Conservation (phyloP, 2,329 filamentous ascomycete species). For the Emericellopsis atlantica region DNA sequence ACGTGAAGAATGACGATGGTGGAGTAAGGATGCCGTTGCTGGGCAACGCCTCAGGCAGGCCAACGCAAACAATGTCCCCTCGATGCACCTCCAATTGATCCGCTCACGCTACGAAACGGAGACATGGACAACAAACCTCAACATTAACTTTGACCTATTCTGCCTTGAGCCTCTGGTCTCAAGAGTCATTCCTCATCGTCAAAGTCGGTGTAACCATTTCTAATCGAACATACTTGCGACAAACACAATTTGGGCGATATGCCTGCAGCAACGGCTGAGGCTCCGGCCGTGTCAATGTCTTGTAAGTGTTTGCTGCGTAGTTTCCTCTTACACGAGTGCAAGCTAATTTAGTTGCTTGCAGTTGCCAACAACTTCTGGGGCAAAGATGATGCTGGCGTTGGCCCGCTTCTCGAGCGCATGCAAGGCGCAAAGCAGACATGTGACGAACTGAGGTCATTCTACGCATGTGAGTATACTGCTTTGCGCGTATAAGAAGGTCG, state of each 20-base stretch:
- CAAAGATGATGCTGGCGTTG: slow-evolving; percentile 93
- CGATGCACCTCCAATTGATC: too few relatives aligned
- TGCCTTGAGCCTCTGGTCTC: too few relatives aligned
- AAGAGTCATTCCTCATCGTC: too few relatives aligned
- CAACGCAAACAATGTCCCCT: too few relatives aligned
- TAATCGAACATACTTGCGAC: too few relatives aligned
- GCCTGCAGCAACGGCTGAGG: slow-evolving; percentile 48
- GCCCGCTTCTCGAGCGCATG: slow-evolving; percentile 87
- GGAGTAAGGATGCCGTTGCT: too few relatives aligned
- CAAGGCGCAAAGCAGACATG: slow-evolving; percentile 85
- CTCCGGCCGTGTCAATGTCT: slow-evolving; percentile 54
- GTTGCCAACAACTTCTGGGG: slow-evolving; percentile 99
- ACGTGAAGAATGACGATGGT: too few relatives aligned
- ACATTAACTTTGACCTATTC: too few relatives aligned
- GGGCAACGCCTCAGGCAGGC: too few relatives aligned
- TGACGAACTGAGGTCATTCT: slow-evolving; percentile 89
- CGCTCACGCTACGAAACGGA: too few relatives aligned
- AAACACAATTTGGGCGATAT: slow-evolving; percentile 24
- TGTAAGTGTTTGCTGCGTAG: slow-evolving; percentile 26
- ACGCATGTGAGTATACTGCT: slow-evolving; percentile 47
- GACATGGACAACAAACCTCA: too few relatives aligned
- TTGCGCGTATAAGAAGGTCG: not conserved
- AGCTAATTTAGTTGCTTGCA: slow-evolving; percentile 16
- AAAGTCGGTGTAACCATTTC: too few relatives aligned
- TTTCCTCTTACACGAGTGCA: not conserved